A percentile compares a stretch with the other conserved stretches of the same genome.
phyloP scores from a whole-genome alignment of 2,329 filamentous ascomycete species.

The Nemania serpens region DNA sequence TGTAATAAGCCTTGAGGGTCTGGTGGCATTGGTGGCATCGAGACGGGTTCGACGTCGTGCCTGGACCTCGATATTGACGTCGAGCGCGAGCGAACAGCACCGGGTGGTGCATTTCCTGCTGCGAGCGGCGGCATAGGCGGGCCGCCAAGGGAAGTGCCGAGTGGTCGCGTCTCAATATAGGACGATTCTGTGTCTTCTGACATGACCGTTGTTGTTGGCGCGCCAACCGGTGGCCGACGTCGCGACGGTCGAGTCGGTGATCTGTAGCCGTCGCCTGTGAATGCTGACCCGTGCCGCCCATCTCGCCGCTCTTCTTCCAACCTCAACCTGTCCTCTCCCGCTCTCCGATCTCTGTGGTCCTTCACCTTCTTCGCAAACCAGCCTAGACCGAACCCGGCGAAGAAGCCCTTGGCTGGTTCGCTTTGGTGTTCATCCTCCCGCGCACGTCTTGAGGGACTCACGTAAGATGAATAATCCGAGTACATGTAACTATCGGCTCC shows the following conservation, averaged over 20 bases:
- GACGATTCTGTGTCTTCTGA: conserved; percentile 44
- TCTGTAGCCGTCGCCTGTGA: conserved; percentile 69
- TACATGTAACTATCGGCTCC: conserved; percentile 53
- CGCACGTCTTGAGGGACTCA: conserved; percentile 65
- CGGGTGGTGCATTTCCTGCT: conserved; percentile 31
- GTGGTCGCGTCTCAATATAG: conserved; percentile 46
- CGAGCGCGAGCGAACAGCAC: conserved; percentile 25
- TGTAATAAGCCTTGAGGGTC: conserved; percentile 54
- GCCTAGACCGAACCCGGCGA: conserved; percentile 68
- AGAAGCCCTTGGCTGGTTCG: conserved; percentile 60
- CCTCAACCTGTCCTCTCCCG: conserved; percentile 52
- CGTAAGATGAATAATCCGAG: conserved; percentile 64
- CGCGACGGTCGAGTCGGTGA: conserved; percentile 49
- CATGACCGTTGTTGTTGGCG: conserved; percentile 38
- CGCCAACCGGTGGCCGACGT: conserved; percentile 38
- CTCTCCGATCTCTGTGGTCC: conserved; percentile 57
- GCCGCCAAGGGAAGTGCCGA: conserved; percentile 39
- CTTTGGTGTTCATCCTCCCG: conserved; percentile 47
- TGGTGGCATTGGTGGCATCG: conserved; percentile 60
- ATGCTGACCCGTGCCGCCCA: conserved; percentile 65
- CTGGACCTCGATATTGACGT: conserved; percentile 48
- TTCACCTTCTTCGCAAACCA: conserved; percentile 70
- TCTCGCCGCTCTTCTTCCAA: conserved; percentile 58
- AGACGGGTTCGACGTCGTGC: conserved; percentile 41
- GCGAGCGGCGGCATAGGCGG: conserved; percentile 48